These are phyloP conservation scores for Phalaenopsis hybrid DNA, from an alignment of 116 monocot species.

Conservation along the genomic window DNA sequence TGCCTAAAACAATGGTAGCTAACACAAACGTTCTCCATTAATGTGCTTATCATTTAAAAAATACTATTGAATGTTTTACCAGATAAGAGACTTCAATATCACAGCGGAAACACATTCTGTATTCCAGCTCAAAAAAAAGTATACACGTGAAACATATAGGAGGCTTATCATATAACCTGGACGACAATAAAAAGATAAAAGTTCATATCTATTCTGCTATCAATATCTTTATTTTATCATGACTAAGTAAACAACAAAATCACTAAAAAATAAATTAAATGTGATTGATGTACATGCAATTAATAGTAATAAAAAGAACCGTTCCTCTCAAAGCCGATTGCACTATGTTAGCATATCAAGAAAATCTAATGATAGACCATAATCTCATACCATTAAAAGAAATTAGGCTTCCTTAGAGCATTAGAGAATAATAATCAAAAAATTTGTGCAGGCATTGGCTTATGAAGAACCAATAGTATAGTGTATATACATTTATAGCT, in stretches of 20 bases:
- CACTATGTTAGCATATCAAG: background rate
- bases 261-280: background rate
- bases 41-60: too few species aligned
- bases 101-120: too few species aligned
- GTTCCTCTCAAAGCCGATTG: background rate
- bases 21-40: too few species aligned
- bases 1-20: too few species aligned
- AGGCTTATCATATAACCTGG: too few species aligned
- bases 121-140: too few species aligned
- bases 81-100: too few species aligned
- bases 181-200: background rate
- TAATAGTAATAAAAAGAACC: background rate
- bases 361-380: background rate
- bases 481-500: background rate
- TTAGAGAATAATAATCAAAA: background rate
- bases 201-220: background rate
- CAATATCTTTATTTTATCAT: background rate
- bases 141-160: too few species aligned
- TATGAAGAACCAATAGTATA: background rate
- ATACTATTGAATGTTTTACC: too few species aligned
- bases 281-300: background rate
- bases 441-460: background rate
- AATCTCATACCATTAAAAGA: background rate
- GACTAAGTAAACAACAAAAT: background rate
- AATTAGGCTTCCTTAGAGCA: background rate